Evolutionary conservation across 164 flowering plant species (phyloP).

Genomic region (Saururus chinensis): DNA sequence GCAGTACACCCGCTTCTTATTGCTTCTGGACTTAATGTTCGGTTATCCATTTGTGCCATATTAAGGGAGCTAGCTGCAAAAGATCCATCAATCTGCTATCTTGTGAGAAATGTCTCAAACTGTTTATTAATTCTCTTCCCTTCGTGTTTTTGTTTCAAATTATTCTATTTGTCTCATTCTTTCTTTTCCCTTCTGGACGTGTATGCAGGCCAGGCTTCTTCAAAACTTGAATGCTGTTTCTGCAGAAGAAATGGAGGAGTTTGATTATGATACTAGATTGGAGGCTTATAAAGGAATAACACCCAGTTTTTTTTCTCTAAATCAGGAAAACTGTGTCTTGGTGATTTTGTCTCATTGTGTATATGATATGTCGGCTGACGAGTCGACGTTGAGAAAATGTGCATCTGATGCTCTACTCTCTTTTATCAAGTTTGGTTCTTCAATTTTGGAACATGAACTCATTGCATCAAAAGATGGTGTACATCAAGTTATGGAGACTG

Average conservation of each 20-base stretch:
- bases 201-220: slow-evolving; percentile 57
- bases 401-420: slow-evolving; percentile 52
- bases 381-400: slow-evolving; percentile 60
- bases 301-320: slow-evolving; percentile 27
- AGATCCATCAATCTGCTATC: slow-evolving; percentile 45
- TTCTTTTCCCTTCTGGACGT: neutral
- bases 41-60: slow-evolving; percentile 52
- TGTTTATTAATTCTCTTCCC: no score
- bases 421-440: slow-evolving; percentile 53
- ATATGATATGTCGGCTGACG: slow-evolving; percentile 71
- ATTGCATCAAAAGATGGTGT: slow-evolving; percentile 2
- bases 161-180: neutral
- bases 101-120: slow-evolving; percentile 32
- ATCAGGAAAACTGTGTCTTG: slow-evolving; percentile 42
- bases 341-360: slow-evolving; percentile 68
- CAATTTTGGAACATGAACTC: slow-evolving; percentile 24
- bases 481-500: neutral
- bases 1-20: slow-evolving; percentile 54
- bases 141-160: slow-evolving; percentile 1
- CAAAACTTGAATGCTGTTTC: slow-evolving; percentile 65
- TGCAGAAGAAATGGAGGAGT: slow-evolving; percentile 43
- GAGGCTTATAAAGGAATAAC: slow-evolving; percentile 57
- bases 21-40: slow-evolving; percentile 35
- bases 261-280: slow-evolving; percentile 63
- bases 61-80: slow-evolving; percentile 40